Percentiles rank a stretch among this genome's conserved stretches.
Conservation (phyloP, 2,329 filamentous ascomycete species). For the Phyllosticta paracitricarpa region DNA sequence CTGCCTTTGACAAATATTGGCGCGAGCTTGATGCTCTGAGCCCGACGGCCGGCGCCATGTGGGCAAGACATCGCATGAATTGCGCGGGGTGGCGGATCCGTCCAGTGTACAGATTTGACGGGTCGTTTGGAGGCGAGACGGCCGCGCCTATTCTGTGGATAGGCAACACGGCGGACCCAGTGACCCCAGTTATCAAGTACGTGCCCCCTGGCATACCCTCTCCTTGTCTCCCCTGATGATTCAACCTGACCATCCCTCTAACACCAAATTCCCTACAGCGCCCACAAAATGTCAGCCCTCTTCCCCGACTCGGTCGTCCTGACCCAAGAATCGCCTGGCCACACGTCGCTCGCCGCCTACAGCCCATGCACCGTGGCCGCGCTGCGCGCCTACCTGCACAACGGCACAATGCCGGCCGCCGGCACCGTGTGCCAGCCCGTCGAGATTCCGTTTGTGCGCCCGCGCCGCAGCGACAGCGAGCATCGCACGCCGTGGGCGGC, state of each 20-base stretch:
- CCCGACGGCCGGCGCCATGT: constrained; percentile 27
- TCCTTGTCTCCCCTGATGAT: background rate
- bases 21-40: constrained; percentile 23
- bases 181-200: constrained; percentile 42
- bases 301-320: constrained; percentile 21
- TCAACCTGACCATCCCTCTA: background rate
- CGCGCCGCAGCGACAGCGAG: background rate
- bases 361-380: constrained; percentile 25
- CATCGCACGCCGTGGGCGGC: background rate
- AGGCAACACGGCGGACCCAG: constrained; percentile 48
- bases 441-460: constrained; percentile 5
- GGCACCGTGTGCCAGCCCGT: constrained; percentile 5
- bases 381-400: constrained; percentile 32
- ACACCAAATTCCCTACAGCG: background rate
- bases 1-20: constrained; percentile 26
- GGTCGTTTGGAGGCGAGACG: constrained; percentile 28
- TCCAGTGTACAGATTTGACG: constrained; percentile 24
- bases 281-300: constrained; percentile 1
- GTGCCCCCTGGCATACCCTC: background rate
- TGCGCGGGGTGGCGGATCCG: constrained; percentile 31
- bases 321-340: constrained; percentile 27
- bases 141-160: constrained; percentile 48
- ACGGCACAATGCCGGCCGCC: constrained; percentile 22
- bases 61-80: constrained; percentile 27
- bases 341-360: constrained; percentile 34